Conservation (phyloP, 2,329 filamentous ascomycete species). For the Exophiala sp. region DNA sequence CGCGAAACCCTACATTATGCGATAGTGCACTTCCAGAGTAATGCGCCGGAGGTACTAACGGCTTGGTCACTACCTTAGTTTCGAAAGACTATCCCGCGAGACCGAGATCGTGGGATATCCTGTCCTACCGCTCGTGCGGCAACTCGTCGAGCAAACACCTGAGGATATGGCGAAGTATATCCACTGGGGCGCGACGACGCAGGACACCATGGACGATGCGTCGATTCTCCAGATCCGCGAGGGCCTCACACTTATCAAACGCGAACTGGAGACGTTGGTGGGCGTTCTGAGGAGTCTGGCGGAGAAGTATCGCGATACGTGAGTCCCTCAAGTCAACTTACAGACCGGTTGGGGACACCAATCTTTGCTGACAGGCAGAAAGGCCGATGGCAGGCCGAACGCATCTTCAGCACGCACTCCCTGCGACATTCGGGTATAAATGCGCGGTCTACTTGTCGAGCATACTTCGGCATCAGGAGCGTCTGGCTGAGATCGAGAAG, state of each 20-base stretch:
- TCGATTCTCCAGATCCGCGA: conserved; percentile 53
- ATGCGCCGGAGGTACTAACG: no score
- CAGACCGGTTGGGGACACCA: not conserved
- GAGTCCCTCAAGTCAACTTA: not conserved
- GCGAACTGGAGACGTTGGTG: conserved; percentile 44
- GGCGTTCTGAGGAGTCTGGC: conserved; percentile 43
- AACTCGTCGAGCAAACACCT: conserved; percentile 27
- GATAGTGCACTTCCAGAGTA: not conserved
- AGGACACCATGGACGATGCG: conserved; percentile 58
- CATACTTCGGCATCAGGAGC: conserved; percentile 47
- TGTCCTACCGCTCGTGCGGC: conserved; percentile 28
- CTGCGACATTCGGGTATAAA: conserved; percentile 58
- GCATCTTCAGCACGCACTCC: conserved; percentile 56
- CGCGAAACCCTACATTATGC: not conserved
- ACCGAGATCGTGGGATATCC: conserved; percentile 32
- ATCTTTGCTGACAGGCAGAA: not conserved
- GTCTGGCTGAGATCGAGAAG: conserved; percentile 46
- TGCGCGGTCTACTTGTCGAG: conserved; percentile 54
- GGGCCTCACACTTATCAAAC: conserved; percentile 49
- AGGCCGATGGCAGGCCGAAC: conserved; percentile 56
- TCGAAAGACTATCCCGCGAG: conserved; percentile 26
- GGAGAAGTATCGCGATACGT: conserved; percentile 46
- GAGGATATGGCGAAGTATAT: conserved; percentile 49
- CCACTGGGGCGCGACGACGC: conserved; percentile 59
- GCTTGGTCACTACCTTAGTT: not conserved